Conservation (phyloP, 2,329 filamentous ascomycete genomes). For the Graphium sp. region DNA sequence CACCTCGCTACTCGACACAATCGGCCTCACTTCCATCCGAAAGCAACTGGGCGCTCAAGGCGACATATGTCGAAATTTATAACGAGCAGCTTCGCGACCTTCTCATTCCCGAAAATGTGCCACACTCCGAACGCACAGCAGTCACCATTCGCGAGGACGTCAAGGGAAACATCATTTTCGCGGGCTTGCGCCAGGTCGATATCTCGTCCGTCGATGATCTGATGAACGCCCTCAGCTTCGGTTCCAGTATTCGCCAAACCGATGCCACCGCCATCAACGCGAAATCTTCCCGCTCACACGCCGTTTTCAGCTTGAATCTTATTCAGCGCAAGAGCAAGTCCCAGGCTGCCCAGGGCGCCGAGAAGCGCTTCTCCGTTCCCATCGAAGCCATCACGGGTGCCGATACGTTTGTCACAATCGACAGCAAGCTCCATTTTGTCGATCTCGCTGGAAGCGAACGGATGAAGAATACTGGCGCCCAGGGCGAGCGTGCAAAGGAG, state of each 20-base stretch:
- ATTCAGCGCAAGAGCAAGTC: conserved; percentile 61
- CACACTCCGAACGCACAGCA: conserved; percentile 50
- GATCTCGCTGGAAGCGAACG: conserved; percentile 94
- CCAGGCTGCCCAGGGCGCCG: conserved; percentile 34
- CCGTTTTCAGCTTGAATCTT: conserved; percentile 89
- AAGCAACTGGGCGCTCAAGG: conserved; percentile 79
- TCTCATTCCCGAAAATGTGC: conserved; percentile 58
- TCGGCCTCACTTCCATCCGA: conserved; percentile 33
- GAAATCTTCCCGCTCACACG: conserved; percentile 92
- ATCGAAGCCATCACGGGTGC: conserved; percentile 61
- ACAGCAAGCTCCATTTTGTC: conserved; percentile 98
- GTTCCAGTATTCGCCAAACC: conserved; percentile 86
- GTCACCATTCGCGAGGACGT: conserved; percentile 91
- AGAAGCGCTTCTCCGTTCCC: conserved; percentile 80
- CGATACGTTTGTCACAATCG: conserved; percentile 62
- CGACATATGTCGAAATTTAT: conserved; percentile 94
- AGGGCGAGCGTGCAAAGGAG: conserved; percentile 85
- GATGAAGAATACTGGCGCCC: conserved; percentile 90
- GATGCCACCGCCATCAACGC: conserved; percentile 96
- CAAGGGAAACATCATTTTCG: conserved; percentile 87
- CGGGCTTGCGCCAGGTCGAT: conserved; percentile 71
- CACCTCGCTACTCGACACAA: conserved; percentile 54
- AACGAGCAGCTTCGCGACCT: conserved; percentile 92
- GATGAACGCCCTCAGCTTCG: conserved; percentile 76
- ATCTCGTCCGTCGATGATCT: conserved; percentile 89